A percentile compares a stretch with the other conserved stretches of the same genome.
These are phyloP conservation scores for Verticillium dahliae DNA, from an alignment of 2,329 filamentous ascomycete species.

Conservation along the genomic window DNA sequence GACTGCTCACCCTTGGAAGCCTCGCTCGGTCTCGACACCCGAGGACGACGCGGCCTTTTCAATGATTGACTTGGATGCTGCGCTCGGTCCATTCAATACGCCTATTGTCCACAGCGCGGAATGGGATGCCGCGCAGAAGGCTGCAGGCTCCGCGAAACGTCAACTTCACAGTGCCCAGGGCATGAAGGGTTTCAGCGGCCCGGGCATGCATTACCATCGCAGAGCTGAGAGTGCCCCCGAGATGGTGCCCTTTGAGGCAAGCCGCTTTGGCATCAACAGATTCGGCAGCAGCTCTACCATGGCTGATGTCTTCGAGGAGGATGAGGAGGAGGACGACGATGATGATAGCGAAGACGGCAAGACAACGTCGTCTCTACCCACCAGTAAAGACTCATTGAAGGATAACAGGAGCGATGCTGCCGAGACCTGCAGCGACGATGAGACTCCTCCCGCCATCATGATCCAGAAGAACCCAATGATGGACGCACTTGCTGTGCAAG, in stretches of 20 bases:
- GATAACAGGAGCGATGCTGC: background rate
- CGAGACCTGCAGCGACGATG: constrained; percentile 17
- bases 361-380: constrained; percentile 12
- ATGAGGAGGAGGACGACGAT: constrained; percentile 59
- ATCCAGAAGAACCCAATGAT: constrained; percentile 14
- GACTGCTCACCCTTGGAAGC: constrained; percentile 23
- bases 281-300: constrained; percentile 66
- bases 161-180: constrained; percentile 72
- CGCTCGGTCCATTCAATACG: constrained; percentile 86
- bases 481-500: constrained; percentile 5
- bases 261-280: constrained; percentile 50
- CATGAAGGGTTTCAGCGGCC: constrained; percentile 61
- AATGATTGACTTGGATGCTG: constrained; percentile 91
- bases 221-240: constrained; percentile 77
- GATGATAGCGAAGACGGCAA: constrained; percentile 32
- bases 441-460: constrained; percentile 23
- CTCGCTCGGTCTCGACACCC: constrained; percentile 25
- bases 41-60: constrained; percentile 65
- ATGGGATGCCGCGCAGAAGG: constrained; percentile 60
- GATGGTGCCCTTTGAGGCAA: constrained; percentile 65
- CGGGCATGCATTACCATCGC: constrained; percentile 69
- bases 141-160: constrained; percentile 51
- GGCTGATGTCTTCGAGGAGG: constrained; percentile 83
- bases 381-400: background rate
- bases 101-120: constrained; percentile 57